Evolutionary conservation across 2,329 filamentous ascomycete species (phyloP), one percentile per base, ranked within the genome.

Genomic region (Colletotrichum truncatum): DNA sequence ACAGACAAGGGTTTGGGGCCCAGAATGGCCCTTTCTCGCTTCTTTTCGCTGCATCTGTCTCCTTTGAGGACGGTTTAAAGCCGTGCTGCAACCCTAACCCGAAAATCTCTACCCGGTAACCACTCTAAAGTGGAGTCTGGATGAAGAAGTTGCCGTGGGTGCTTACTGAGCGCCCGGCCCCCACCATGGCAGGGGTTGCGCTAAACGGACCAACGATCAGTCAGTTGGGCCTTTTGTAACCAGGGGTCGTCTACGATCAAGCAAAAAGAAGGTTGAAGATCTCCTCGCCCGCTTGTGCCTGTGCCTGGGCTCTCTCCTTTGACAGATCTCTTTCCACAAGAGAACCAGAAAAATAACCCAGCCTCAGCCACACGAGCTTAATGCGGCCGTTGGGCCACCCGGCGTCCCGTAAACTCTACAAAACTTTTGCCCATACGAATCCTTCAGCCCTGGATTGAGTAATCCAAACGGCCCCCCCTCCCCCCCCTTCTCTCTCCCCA

Each of bases 141-240:
- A 25, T 28, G 16, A 28, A 7, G 26, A 16, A 6, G 45, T 6
- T 9, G 9, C 11, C n/a, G 2, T 39, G 36, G 28, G 36, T 61
- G 57, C 57, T 61, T 61, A 61, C 57, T 61, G 57, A 61, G 57
- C 48, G 48, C 36, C 45, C 26, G 25, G 7, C 10, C 21, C 28
- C 38, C 28, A 54, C 38, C 16, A 16, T 14, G 46, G 25, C 55
- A 28, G 28, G 57, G 38, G 14, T 45, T 3, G 18, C 32, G 18
- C 18, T 48, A 6, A 14, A 3, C 32, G n/a, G 28, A 38, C 23
- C 21, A 18, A 43, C 25, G 12, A 16, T 45, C 28, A 12, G 18
- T 45, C 26, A 45, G 53, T 28, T 30, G 28, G 53, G 14, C 11
- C n/a, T 28, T 39, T 39, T 14, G 3, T 14, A 28, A 53, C 21